Evolutionary conservation across 805 yeast genomes (phyloP), one percentile per base, ranked within the genome.

Genomic region (Torulaspora franciscae): DNA sequence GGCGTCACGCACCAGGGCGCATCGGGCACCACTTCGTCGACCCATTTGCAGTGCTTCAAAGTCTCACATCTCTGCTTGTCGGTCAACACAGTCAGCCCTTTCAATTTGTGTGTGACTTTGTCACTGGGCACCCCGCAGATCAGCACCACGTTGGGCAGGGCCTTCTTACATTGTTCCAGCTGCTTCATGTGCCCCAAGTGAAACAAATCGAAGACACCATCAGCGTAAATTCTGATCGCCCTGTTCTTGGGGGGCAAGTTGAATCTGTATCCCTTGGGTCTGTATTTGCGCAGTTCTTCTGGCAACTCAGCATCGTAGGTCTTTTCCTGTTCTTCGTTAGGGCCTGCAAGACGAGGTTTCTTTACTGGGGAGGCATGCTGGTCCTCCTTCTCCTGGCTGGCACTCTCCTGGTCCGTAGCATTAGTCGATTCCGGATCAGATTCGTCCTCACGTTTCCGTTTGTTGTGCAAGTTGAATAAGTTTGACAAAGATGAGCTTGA

Each of bases 151-250:
- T 87, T 87, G 9, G 86, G 84, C 50, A 93, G 80, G 11, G 95
- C 79, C 64, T 91, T 90, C 59, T 93, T 91, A 56, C 98, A 91
- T 68, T 93, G 99, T 62, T 93, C 98, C 56, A 93, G 73, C 66
- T 93, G 99, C 61, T 89, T 81, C 99, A 93, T 93, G 64, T 93
- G 99, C 19, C 99, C 99, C 59, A 93, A 65, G 67, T 93, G 99
- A 70, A 93, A 93, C 50, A 93, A 70, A 67, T 93, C 99, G 71
- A 93, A 93, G 14, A 93, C 96, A 42, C 99, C 99, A 67, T 93
- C 99, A 5, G 99, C 99, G 64, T 93, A 93, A n/a, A 93, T 79
- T 48, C 99, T 76, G 24, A 93, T 80, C 1, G 96, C 90, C 47
- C 96, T 75, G 59, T 84, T 93, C 3, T 63, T 70, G 2, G 96